phyloP scores from a whole-genome alignment of 208 protist genomes.

The Naegleria fowleri region DNA sequence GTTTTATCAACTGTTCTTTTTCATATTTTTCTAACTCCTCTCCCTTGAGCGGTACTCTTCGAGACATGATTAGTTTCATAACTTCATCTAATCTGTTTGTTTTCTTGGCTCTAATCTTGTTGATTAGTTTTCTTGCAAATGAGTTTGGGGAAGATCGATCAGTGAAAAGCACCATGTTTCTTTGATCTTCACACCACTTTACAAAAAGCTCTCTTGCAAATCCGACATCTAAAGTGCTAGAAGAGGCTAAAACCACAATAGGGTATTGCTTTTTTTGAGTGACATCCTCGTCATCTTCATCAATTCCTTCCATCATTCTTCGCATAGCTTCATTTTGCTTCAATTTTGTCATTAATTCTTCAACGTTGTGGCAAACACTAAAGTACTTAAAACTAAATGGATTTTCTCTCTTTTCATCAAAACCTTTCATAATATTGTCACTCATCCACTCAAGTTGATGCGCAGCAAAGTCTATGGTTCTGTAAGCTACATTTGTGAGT shows the following conservation, averaged over 20 bases:
- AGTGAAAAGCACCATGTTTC: slow-evolving; percentile 54
- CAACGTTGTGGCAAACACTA: not conserved
- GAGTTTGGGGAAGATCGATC: slow-evolving; percentile 33
- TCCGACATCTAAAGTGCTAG: slow-evolving; percentile 28
- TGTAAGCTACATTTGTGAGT: slow-evolving; percentile 45
- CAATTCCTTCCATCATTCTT: not conserved
- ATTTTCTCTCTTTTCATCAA: slow-evolving; percentile 43
- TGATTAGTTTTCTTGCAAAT: slow-evolving; percentile 37
- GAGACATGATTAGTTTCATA: not conserved
- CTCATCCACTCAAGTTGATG: slow-evolving; percentile 61
- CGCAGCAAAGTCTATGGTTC: slow-evolving; percentile 55
- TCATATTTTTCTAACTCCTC: slow-evolving; percentile 25
- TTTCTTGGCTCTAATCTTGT: slow-evolving; percentile 7
- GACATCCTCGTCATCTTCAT: slow-evolving; percentile 24
- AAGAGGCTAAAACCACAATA: slow-evolving; percentile 34
- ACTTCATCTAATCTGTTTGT: not conserved
- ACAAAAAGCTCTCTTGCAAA: slow-evolving; percentile 55
- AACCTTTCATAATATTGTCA: slow-evolving; percentile 42
- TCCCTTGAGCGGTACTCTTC: slow-evolving; percentile 17
- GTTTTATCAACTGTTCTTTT: not conserved
- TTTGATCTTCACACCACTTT: slow-evolving; percentile 44
- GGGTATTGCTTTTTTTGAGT: not conserved
- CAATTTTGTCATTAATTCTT: slow-evolving; percentile 17
- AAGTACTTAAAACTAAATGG: slow-evolving; percentile 40
- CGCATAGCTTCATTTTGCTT: not conserved